Evolutionary conservation across 1,284 basidiomycete species (phyloP), one percentile per base, ranked within the genome.

Genomic region (Sanghuangporus sanghuang): DNA sequence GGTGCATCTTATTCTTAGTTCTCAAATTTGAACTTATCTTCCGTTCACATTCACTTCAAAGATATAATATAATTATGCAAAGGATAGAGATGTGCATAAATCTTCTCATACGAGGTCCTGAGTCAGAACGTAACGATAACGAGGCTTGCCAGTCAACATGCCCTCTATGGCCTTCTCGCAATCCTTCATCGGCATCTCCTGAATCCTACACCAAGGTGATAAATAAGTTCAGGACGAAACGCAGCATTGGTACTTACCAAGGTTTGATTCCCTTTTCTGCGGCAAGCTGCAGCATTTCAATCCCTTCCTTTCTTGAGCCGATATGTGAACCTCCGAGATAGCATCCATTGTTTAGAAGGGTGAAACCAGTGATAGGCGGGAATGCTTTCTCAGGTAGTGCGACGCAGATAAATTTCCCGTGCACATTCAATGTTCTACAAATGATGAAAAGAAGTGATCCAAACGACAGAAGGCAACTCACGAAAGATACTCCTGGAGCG

Each of bases 221-320:
- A 2, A 61, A 52, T 56, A 2, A 61, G 44, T 21, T 27, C 18
- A 44, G 3, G 1, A 27, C 27, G 6, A 40, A 39, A 46, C 18
- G 1, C 40, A n/a, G 42, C 27, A 32, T 14, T 36, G 6, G 16
- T 35, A 49, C 52, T 12, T 35, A 64, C 75, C 79, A 81, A 4
- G 81, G 80, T 67, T 78, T 76, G 69, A 85, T 74, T 14, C 75
- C 73, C 72, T 87, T 83, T 68, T 85, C 76, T 5, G 78, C 79
- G 5, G 83, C 85, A 16, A 87, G 76, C 66, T 84, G 70, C 44
- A 86, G 75, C 86, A 88, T 89, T 62, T 78, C 77, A 18, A 82
- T 69, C 18, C 78, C 82, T 70, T 90, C 87, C 66, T 79, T 79
- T 76, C 85, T 87, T 73, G 77, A 84, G 40, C 87, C 87, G 58